Percentiles rank a stretch among this genome's conserved stretches.
phyloP scores from a whole-genome alignment of 345 rosid genomes.

The Psidium friedrichsthalianum region DNA sequence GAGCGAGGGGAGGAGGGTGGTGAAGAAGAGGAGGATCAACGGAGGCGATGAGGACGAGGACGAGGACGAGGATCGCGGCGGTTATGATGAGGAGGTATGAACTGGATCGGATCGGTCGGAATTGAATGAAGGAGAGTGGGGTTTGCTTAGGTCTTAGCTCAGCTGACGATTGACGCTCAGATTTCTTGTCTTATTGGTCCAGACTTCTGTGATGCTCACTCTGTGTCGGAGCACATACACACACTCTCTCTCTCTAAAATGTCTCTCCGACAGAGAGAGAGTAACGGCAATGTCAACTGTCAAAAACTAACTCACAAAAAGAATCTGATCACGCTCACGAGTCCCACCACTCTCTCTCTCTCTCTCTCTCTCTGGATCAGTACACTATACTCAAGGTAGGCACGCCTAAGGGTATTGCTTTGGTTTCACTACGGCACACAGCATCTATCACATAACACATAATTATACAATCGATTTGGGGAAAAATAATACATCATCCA shows the following conservation, averaged over 20 bases:
- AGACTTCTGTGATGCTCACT: slow-evolving; percentile 9
- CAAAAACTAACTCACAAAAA: slow-evolving; percentile 50
- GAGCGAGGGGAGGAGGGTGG: slow-evolving; percentile 20
- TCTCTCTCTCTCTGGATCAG: neutral
- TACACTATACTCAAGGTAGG: too few species aligned
- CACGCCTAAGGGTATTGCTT: too few species aligned
- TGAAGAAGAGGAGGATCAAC: slow-evolving; percentile 35
- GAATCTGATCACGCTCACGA: slow-evolving; percentile 61
- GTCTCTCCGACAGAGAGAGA: slow-evolving; percentile 9
- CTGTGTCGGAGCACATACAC: slow-evolving; percentile 1
- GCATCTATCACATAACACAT: too few species aligned
- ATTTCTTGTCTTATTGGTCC: slow-evolving; percentile 8
- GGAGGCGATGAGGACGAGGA: slow-evolving; percentile 25
- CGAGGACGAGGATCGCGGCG: slow-evolving; percentile 7
- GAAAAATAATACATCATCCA: too few species aligned
- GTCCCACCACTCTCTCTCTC: slow-evolving; percentile 34
- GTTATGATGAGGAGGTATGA: slow-evolving; percentile 21
- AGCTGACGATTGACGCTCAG: neutral
- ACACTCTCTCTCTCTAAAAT: neutral
- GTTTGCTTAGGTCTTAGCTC: slow-evolving; percentile 6
- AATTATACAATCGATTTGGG: too few species aligned
- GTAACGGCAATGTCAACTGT: slow-evolving; percentile 88
- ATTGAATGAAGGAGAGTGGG: neutral
- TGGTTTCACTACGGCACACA: too few species aligned
- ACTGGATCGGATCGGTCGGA: neutral